A percentile compares a stretch with the other conserved stretches of the same genome.
phyloP scores from a whole-genome alignment of 306 rosid genomes.

The Cotoneaster glaucophyllus region DNA sequence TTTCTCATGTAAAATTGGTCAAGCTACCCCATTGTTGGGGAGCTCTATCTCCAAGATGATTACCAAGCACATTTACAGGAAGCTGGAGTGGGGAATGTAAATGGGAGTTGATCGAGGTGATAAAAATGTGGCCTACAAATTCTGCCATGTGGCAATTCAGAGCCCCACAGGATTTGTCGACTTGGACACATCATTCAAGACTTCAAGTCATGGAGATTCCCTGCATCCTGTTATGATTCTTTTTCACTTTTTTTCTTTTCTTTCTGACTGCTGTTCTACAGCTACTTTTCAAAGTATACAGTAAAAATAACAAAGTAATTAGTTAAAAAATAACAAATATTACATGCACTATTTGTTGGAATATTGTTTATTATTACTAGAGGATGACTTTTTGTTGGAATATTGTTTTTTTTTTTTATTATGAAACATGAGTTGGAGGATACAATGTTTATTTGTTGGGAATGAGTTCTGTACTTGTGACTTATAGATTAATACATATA shows the following conservation, averaged over 20 bases:
- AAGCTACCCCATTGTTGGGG: too few relatives aligned
- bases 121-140: neutral
- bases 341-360: too few relatives aligned
- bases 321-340: too few relatives aligned
- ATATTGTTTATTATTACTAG: too few relatives aligned
- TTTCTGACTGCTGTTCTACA: neutral
- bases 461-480: neutral
- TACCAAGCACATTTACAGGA: too few relatives aligned
- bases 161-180: slow-evolving; percentile 4
- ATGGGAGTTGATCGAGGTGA: neutral
- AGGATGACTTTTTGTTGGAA: neutral
- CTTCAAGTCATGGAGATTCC: neutral
- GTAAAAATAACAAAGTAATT: neutral
- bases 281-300: neutral
- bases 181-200: neutral
- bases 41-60: too few relatives aligned
- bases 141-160: slow-evolving; percentile 1
- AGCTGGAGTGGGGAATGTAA: neutral
- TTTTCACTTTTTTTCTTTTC: neutral
- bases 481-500: too few relatives aligned
- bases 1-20: too few relatives aligned
- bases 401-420: too few relatives aligned
- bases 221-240: neutral
- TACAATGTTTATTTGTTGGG: neutral
- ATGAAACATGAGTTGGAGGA: neutral